These are phyloP conservation scores for Coemansia sp. DNA, from an alignment of 192 early-diverging fungal species.

Conservation along the genomic window DNA sequence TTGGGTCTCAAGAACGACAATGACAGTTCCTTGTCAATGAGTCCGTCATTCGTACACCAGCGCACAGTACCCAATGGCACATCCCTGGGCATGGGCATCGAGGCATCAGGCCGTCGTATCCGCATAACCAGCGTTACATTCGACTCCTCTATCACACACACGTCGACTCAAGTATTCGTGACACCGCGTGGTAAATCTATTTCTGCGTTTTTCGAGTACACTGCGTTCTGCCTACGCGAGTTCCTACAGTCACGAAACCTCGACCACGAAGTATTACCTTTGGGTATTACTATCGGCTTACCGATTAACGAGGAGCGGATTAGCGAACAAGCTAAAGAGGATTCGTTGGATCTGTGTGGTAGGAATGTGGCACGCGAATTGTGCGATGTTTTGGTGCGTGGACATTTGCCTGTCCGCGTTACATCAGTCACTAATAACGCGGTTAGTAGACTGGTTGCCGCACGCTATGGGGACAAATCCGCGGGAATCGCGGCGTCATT, in stretches of 20 bases:
- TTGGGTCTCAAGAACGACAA: conserved; percentile 60
- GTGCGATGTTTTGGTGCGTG: conserved; percentile 69
- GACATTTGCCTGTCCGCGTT: conserved; percentile 77
- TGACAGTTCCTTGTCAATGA: conserved; percentile 79
- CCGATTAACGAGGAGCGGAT: conserved; percentile 68
- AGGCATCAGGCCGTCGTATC: conserved; percentile 79
- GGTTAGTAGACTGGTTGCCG: conserved; percentile 85
- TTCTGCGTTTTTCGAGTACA: conserved; percentile 71
- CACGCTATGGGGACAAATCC: conserved; percentile 75
- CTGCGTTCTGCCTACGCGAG: conserved; percentile 78
- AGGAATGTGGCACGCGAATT: conserved; percentile 78
- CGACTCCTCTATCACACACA: conserved; percentile 59
- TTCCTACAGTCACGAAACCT: conserved; percentile 62
- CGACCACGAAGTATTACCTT: conserved; percentile 7
- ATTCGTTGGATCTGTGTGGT: conserved; percentile 63
- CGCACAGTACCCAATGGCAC: conserved; percentile 74
- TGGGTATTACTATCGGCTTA: conserved; percentile 94
- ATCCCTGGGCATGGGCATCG: conserved; percentile 87
- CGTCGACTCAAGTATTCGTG: conserved; percentile 64
- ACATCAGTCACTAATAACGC: conserved; percentile 93
- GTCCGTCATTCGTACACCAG: conserved; percentile 50
- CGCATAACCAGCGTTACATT: conserved; percentile 82
- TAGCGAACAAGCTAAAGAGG: conserved; percentile 48
- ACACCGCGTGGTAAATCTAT: conserved; percentile 34
- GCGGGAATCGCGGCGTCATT: conserved; percentile 83